Evolutionary conservation across 441 rosid genomes (phyloP).

Genomic region (Pelargonium cotyledonis): DNA sequence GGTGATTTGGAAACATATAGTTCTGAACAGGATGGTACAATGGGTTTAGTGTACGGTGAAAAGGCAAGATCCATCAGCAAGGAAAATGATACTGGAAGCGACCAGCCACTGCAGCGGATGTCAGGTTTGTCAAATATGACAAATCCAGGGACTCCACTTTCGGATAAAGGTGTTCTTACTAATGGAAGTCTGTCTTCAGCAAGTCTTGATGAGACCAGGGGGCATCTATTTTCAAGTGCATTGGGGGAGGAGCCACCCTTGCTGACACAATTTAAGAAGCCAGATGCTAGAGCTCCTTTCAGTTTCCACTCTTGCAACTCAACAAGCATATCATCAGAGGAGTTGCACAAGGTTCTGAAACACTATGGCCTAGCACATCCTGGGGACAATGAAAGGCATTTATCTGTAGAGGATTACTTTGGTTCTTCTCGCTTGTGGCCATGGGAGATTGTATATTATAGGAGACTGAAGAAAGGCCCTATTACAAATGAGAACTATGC

Average conservation of each 20-base stretch:
- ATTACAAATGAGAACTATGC: conserved; percentile 40
- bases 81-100: conserved; percentile 23
- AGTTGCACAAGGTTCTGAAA: conserved; percentile 38
- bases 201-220: conserved; percentile 15
- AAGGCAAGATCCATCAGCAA: conserved; percentile 16
- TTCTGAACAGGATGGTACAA: conserved; percentile 17
- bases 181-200: conserved; percentile 16
- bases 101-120: conserved; percentile 15
- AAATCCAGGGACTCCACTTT: conserved; percentile 15
- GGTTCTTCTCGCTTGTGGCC: conserved; percentile 55
- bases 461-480: conserved; percentile 49
- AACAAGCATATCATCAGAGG: conserved; percentile 31
- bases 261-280: conserved; percentile 16
- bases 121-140: conserved; percentile 17
- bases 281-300: conserved; percentile 20
- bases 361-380: conserved; percentile 36
- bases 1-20: conserved; percentile 17
- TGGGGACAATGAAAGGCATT: conserved; percentile 28
- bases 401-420: conserved; percentile 33
- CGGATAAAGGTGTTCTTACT: conserved; percentile 16
- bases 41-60: conserved; percentile 10
- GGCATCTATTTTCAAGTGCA: conserved; percentile 23
- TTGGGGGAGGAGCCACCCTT: conserved; percentile 16
- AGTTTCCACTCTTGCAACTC: conserved; percentile 15
- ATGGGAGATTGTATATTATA: conserved; percentile 40